Evolutionary conservation across 2,329 filamentous ascomycete species (phyloP), one percentile per base, ranked within the genome.

Genomic region (Cercospora nicotianae): DNA sequence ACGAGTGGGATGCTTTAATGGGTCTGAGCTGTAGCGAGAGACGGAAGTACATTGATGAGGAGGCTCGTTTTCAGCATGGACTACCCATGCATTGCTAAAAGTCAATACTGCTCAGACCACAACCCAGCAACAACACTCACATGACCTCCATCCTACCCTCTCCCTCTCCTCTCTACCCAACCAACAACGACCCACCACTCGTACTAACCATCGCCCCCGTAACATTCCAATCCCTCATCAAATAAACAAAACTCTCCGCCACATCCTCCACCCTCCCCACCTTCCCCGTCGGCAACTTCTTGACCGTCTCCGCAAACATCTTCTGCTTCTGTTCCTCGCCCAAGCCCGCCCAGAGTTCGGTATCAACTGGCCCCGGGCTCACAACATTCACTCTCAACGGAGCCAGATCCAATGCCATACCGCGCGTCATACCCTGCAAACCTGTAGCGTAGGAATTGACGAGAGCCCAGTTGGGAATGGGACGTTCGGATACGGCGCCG

Each of bases 311-410:
- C 72, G 74, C 66, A 55, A 78, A 76, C 51, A 74, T 64, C 2
- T 57, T 63, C 64, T 72, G 63, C 67, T 74, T 76, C 48, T 74
- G 65, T 36, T 76, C 77, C 64, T 75, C 73, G 0, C 55, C 62
- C 53, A 77, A 69, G 58, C 74, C 73, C 28, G 60, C 60, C 82
- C 82, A 84, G 5, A 83, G 67, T 69, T 80, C 79, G 13, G 82
- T 84, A 45, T 82, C 77, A 31, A 83, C 81, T 0, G 81, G 79
- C 0, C 89, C 89, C 0, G 88, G 87, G 63, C 78, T 80, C 1
- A 91, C 86, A 0, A 84, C 74, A 74, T 91, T 91, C 28, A 90
- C 88, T 1, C 90, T 79, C 8, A 90, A 77, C 0, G 89, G 89
- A 69, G 83, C 84, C 65, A 92, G 74, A 72, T 91, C 89, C 33